These are phyloP conservation scores for Monilinia fructicola DNA, from an alignment of 2,329 filamentous ascomycete genomes.

Conservation along the genomic window DNA sequence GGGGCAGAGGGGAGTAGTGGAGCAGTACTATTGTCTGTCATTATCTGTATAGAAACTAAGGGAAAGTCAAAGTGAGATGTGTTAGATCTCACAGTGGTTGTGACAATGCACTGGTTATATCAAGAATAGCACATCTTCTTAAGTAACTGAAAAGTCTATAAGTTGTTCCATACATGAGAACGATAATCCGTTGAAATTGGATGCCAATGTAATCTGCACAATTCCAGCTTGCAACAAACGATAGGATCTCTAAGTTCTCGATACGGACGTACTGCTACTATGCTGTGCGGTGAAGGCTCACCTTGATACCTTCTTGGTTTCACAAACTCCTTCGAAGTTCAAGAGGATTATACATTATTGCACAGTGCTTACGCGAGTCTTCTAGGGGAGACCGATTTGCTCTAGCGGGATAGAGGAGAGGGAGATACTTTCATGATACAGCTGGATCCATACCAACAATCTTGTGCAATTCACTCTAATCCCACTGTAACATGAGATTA, in stretches of 20 bases:
- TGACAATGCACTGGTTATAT: neutral
- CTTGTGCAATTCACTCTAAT: neutral
- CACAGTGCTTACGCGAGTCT: neutral
- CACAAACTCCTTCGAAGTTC: neutral
- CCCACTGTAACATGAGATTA: neutral
- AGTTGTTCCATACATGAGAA: neutral
- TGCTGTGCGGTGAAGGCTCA: neutral
- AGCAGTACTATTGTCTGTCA: slow-evolving; percentile 5
- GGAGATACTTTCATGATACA: neutral
- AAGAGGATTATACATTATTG: neutral
- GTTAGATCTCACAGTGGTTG: neutral
- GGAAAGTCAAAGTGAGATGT: neutral
- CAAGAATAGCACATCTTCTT: neutral
- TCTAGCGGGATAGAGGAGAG: neutral
- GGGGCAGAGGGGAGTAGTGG: neutral
- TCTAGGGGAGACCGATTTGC: neutral
- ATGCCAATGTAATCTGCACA: neutral
- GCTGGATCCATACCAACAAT: neutral
- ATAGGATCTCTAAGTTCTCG: neutral
- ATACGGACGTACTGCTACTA: neutral
- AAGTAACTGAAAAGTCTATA: neutral
- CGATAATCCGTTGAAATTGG: neutral
- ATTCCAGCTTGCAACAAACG: neutral
- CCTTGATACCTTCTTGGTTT: neutral
- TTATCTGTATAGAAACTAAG: slow-evolving; percentile 6